Base-by-base conservation (phyloP, 2,329 filamentous ascomycete genomes). In the Niveomyces coronatus region DNA sequence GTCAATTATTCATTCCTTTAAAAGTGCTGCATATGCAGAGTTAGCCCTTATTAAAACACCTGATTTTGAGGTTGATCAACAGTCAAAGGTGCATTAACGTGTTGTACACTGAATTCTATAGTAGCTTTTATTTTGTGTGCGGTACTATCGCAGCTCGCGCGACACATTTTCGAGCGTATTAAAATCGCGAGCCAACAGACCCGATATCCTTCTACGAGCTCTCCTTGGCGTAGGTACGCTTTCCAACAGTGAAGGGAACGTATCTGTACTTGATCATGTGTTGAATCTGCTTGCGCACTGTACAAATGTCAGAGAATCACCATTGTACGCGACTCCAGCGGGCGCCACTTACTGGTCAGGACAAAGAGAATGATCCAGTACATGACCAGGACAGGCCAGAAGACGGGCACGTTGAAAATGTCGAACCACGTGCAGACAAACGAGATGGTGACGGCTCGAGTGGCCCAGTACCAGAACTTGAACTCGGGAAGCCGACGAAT, bases 241-340 rank as follows among this genome's bases (percentile, higher is more conserved):
- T 95, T 62, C 88, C 88, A 48, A 94, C 78, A 28, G 85, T 81
- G 67, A 95, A 94, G 28, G 88, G 87, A 20, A 94, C 87, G 58
- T 94, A 98, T 65, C 89, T 85, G 70, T 96, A 98, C 71, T 96
- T 98, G 74, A 98, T 89, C 91, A 98, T 98, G 68, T 96, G 91
- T 68, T 98, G 91, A 52, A 98, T 98, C 68, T 98, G 91, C 71
- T 91, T 85, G 64, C 91, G 79, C 91, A 98, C 87, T 94, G 51
- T 20, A n/a, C 30, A 24, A 7, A 16, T 3, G 37, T 41, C 39
- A 42, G 45, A 35, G 5, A 42, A 16, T 19, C 22, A 7, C 8
- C n/a, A 17, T 9, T 15, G 6, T 39, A 23, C 35, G 22, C 28
- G 22, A 14, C 20, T 37, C 37, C 27, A 9, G 14, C 11, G 16